Evolutionary conservation across 164 flowering plant species (phyloP).

Genomic region (Warburgia ugandensis): DNA sequence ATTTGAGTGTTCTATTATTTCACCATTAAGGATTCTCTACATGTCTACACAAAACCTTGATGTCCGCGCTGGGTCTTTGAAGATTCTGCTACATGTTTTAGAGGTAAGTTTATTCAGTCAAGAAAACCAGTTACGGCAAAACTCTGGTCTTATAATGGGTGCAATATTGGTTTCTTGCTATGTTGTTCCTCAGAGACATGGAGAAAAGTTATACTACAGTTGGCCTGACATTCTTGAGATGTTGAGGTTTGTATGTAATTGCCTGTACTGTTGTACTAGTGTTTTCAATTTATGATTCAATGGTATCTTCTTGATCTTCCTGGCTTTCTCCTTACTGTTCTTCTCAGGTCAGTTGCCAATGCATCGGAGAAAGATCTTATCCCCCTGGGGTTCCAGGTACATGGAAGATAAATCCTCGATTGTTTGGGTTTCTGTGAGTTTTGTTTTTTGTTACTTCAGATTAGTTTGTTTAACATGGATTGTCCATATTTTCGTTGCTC

Average conservation of each 20-base stretch:
- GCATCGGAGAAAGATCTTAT: conserved; percentile 87
- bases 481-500: no score
- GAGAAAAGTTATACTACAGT: conserved; percentile 77
- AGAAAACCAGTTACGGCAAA: neutral
- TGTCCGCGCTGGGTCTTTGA: conserved; percentile 73
- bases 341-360: conserved; percentile 76
- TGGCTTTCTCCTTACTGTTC: conserved; percentile 1
- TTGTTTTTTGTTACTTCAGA: no score
- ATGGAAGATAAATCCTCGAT: neutral
- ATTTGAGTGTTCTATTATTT: conserved; percentile 75
- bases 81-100: conserved; percentile 89
- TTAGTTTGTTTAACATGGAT: no score
- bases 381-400: conserved; percentile 90
- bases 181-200: conserved; percentile 58
- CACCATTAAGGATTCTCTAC: conserved; percentile 68
- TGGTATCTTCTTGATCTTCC: neutral
- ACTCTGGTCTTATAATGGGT: neutral
- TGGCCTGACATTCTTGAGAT: conserved; percentile 89
- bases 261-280: no score
- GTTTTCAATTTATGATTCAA: neutral
- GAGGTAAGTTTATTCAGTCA: conserved; percentile 47
- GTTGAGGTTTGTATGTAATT: conserved; percentile 58
- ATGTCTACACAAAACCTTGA: conserved; percentile 54
- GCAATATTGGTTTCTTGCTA: no score
- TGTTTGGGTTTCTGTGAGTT: no score